Base-by-base conservation (phyloP, 169 alveolate species). In the Nephromyces sp. region DNA sequence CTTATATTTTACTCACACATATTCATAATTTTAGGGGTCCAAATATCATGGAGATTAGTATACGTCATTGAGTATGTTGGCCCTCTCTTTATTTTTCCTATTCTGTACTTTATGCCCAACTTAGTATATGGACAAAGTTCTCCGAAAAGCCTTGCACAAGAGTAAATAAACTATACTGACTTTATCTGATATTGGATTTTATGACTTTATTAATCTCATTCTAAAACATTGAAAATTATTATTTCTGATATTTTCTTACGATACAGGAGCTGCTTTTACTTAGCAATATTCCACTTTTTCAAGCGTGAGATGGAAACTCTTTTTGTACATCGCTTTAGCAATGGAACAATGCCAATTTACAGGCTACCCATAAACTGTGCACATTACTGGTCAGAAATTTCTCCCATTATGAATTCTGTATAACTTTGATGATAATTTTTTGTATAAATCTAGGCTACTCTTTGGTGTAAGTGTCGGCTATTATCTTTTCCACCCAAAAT, bases 241-340 rank as follows among this genome's bases (percentile, higher is more conserved):
- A 24, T 3, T 2, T 74, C 6, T 29, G 25, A 31, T 22, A 0
- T 6, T 35, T 77, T 51, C 53, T 74, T 73, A 75, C 43, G 73
- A 30, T 79, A 75, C 68, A 83, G 89, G 31, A 70, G 85, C 25
- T 95, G 92, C 27, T 87, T 94, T 64, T 72, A 83, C 65, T 84
- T 96, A 93, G 79, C 89, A 34, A 71, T 93, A 75, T 88, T 89
- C 34, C 99, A 96, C 84, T 96, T 90, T 83, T n/a, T 88, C 22
- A 96, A 96, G 86, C 88, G 99, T 84, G 98, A 94, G 69, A 72
- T 94, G n/a, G 99, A 97, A 84, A 92, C 98, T 57, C 68, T 93
- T 52, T 97, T 93, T 78, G 92, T 97, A 27, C 99, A 97, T 81
- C 86, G 96, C 30, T 97, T 95, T 78, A 90, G 98, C 64, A 94